phyloP scores from a whole-genome alignment of 805 yeast species.

The Schizosaccharomyces lindneri region DNA sequence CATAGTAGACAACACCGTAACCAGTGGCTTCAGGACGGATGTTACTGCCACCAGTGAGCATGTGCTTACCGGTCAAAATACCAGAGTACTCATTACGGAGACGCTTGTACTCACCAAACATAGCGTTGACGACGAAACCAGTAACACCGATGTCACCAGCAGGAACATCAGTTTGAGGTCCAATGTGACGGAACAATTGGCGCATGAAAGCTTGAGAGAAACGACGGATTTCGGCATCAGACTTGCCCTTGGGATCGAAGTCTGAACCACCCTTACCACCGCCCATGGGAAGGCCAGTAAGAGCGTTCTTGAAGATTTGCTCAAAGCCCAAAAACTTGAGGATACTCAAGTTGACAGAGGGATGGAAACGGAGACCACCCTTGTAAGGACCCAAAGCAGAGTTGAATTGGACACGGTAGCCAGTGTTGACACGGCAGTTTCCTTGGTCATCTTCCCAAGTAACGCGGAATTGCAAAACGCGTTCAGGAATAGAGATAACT shows the following conservation, averaged over 20 bases:
- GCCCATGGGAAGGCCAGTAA: conserved; percentile 93
- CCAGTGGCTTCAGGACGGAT: conserved; percentile 99
- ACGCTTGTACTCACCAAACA: conserved; percentile 90
- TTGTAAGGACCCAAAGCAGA: conserved; percentile 97
- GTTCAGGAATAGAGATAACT: conserved; percentile 83
- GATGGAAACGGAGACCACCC: conserved; percentile 97
- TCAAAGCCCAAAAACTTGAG: conserved; percentile 92
- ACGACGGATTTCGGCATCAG: conserved; percentile 84
- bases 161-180: conserved; percentile 92
- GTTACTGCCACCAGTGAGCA: conserved; percentile 96
- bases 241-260: conserved; percentile 88
- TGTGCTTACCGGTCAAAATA: conserved; percentile 93
- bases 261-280: conserved; percentile 99
- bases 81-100: conserved; percentile 69
- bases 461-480: conserved; percentile 90
- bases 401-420: conserved; percentile 96
- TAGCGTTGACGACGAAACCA: conserved; percentile 83
- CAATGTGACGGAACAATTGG: conserved; percentile 87
- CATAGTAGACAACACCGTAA: conserved; percentile 89
- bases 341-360: conserved; percentile 82
- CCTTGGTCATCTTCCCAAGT: conserved; percentile 94
- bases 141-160: conserved; percentile 99
- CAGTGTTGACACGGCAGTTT: conserved; percentile 76
- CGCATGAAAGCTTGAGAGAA: conserved; percentile 91
- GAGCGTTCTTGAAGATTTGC: conserved; percentile 94